Evolutionary conservation across 257 asterid species (phyloP).

Genomic region (Gentiana dahurica): DNA sequence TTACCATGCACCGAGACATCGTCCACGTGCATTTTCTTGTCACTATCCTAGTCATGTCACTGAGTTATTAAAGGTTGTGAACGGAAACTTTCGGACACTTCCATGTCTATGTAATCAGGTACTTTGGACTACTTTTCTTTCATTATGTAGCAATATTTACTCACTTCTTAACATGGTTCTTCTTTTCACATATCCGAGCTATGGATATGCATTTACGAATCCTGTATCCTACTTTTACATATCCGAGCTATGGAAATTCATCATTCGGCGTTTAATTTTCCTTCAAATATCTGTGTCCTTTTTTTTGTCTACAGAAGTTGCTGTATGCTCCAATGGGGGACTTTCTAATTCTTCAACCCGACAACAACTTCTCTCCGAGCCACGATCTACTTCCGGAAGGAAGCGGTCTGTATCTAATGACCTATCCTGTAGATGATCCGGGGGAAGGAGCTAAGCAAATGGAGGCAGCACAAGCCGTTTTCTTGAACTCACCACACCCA

Average conservation of each 20-base stretch:
- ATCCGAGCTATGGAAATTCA: too few species aligned
- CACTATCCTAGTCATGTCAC: slow-evolving; percentile 83
- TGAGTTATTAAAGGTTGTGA: slow-evolving; percentile 78
- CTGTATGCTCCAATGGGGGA: slow-evolving; percentile 85
- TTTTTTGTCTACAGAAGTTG: slow-evolving; percentile 41
- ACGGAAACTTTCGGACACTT: slow-evolving; percentile 65
- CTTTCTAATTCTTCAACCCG: slow-evolving; percentile 86
- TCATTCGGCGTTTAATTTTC: not conserved
- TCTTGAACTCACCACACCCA: slow-evolving; percentile 84
- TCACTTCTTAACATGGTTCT: too few species aligned
- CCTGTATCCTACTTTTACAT: too few species aligned
- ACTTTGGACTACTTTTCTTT: not conserved
- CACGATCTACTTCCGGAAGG: slow-evolving; percentile 90
- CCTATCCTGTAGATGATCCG: slow-evolving; percentile 29
- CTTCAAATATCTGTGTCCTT: not conserved
- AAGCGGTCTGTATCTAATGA: slow-evolving; percentile 63
- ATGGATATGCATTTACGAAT: too few species aligned
- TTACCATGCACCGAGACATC: slow-evolving; percentile 88
- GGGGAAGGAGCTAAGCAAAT: slow-evolving; percentile 48
- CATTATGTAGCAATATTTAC: too few species aligned
- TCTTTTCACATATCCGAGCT: too few species aligned
- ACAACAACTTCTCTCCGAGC: slow-evolving; percentile 65
- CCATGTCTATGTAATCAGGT: slow-evolving; percentile 87
- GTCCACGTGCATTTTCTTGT: slow-evolving; percentile 98
- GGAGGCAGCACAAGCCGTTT: slow-evolving; percentile 48